Evolutionary conservation across 1,284 basidiomycete genomes (phyloP).

Genomic region (Rhodotorula sp.): DNA sequence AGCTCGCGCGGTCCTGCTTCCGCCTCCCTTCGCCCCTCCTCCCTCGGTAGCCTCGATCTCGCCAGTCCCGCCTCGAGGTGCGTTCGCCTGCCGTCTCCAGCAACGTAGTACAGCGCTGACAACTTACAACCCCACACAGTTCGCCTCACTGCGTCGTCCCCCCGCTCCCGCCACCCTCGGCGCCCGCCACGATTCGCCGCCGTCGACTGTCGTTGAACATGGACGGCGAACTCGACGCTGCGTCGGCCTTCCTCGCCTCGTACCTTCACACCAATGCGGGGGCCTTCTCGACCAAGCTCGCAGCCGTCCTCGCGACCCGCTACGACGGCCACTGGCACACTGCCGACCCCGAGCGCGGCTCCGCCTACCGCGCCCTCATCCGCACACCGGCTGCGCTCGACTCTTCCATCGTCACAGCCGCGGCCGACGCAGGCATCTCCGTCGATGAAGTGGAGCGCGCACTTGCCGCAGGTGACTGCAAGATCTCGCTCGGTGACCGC

Average conservation of each 20-base stretch:
- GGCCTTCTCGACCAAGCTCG: constrained; percentile 20
- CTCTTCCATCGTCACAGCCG: constrained; percentile 21
- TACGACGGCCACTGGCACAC: constrained; percentile 45
- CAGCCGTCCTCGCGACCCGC: constrained; percentile 19
- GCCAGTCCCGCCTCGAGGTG: background rate
- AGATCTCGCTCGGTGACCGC: constrained; percentile 31
- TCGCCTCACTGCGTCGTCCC: background rate
- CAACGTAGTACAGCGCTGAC: background rate
- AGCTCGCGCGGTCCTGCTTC: too few relatives aligned
- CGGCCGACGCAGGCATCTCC: background rate
- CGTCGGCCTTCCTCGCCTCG: constrained; percentile 36
- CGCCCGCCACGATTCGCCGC: background rate
- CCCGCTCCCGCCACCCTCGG: background rate
- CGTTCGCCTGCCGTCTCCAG: background rate
- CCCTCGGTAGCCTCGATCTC: too few relatives aligned
- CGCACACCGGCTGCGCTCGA: constrained; percentile 32
- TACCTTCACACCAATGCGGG: constrained; percentile 13
- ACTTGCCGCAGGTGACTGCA: constrained; percentile 4
- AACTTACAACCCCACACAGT: too few relatives aligned
- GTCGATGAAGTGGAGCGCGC: constrained; percentile 7
- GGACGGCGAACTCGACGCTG: constrained; percentile 32
- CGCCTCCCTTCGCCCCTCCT: too few relatives aligned
- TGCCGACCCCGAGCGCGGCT: constrained; percentile 44
- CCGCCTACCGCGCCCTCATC: constrained; percentile 43
- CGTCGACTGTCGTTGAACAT: constrained; percentile 21